Evolutionary conservation across 371 early-diverging fungal genomes (phyloP).

Genomic region (Zychaea mexicana): DNA sequence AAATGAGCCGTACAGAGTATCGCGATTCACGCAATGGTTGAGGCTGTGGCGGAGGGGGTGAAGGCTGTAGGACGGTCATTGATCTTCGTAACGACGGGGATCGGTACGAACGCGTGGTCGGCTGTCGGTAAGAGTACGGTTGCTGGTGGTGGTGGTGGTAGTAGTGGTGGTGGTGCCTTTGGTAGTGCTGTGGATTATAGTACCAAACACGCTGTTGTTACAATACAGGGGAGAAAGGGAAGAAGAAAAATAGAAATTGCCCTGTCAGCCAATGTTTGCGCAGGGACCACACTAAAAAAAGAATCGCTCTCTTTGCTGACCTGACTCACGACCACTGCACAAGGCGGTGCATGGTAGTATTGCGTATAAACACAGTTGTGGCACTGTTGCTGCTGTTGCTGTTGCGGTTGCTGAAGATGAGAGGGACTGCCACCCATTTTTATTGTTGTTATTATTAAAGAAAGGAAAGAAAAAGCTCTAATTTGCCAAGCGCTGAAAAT

Average conservation of each 20-base stretch:
- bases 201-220: not conserved
- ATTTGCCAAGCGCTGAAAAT: not conserved
- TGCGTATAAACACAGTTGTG: not conserved
- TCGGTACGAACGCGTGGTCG: not conserved
- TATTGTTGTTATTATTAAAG: not conserved
- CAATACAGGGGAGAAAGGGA: not conserved
- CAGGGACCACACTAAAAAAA: too few relatives aligned
- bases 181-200: not conserved
- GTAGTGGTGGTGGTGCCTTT: not conserved
- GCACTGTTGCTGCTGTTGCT: not conserved
- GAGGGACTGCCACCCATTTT: conserved; percentile 16
- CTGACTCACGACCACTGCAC: not conserved
- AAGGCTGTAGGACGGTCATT: not conserved
- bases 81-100: not conserved
- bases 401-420: not conserved
- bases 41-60: not conserved
- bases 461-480: not conserved
- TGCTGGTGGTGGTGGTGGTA: not conserved
- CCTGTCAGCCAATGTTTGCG: not conserved
- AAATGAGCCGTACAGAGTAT: conserved; percentile 31
- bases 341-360: not conserved
- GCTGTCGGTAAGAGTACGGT: not conserved
- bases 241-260: not conserved
- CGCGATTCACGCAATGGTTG: conserved; percentile 1
- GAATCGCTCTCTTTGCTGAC: too few relatives aligned